Conservation (phyloP, 306 rosid genomes). For the Bauhinia variegata region DNA sequence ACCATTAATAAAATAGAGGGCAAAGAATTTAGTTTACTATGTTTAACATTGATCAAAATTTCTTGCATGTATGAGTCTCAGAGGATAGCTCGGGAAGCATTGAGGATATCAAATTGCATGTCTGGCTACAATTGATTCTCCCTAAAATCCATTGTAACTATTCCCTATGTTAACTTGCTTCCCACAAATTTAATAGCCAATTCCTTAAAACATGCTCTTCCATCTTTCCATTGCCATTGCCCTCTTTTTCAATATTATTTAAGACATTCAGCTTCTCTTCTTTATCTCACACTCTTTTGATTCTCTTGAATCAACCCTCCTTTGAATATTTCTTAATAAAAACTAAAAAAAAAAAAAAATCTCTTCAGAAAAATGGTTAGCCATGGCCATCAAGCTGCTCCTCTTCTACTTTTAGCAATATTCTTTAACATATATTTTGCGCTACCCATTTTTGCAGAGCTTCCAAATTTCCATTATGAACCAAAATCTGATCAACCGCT, state of each 20-base stretch:
- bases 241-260: not conserved
- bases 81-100: not conserved
- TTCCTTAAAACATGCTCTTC: constrained; percentile 35
- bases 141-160: not conserved
- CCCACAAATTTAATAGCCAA: constrained; percentile 25
- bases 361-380: constrained; percentile 14
- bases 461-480: constrained; percentile 34
- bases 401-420: not conserved
- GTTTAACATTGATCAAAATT: not conserved
- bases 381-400: constrained; percentile 25
- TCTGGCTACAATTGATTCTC: constrained; percentile 16
- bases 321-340: not conserved
- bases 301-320: not conserved
- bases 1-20: not conserved
- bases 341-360: too few species aligned
- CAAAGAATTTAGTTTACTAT: not conserved
- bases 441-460: constrained; percentile 13
- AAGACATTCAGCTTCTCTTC: not conserved
- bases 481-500: constrained; percentile 35
- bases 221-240: not conserved
- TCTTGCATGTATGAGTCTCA: not conserved
- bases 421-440: constrained; percentile 15
- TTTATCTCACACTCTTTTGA: not conserved
- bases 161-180: constrained; percentile 21
- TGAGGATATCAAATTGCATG: not conserved